A percentile compares a stretch with the other conserved stretches of the same genome.
Conservation (phyloP, 345 rosid genomes). For the Eucalyptus grandis region DNA sequence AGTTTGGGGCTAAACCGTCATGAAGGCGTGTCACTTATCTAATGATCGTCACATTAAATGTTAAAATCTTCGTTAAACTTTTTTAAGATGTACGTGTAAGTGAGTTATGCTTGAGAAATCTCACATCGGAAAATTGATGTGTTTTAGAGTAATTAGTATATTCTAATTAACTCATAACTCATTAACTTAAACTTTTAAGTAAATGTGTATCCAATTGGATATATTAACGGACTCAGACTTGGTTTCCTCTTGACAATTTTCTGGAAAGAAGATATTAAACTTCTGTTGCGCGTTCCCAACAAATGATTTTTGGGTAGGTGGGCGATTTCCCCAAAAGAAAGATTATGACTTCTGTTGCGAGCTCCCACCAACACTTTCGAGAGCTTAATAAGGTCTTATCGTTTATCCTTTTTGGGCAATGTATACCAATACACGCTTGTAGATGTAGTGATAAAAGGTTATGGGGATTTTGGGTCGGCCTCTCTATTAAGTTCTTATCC, state of each 20-base stretch:
- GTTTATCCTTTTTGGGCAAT: background rate
- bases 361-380: too few relatives aligned
- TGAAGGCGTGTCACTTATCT: background rate
- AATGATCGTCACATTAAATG: background rate
- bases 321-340: too few relatives aligned
- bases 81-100: too few relatives aligned
- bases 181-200: too few relatives aligned
- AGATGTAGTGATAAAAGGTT: background rate
- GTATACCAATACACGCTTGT: background rate
- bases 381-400: background rate
- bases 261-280: too few relatives aligned
- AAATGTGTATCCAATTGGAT: too few relatives aligned
- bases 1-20: background rate
- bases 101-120: background rate
- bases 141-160: too few relatives aligned
- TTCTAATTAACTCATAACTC: too few relatives aligned
- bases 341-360: too few relatives aligned
- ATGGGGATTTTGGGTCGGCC: background rate
- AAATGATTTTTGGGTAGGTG: too few relatives aligned
- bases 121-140: background rate
- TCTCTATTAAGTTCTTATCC: background rate
- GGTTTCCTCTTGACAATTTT: too few relatives aligned
- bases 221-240: too few relatives aligned
- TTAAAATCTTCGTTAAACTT: background rate
- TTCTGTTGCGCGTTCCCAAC: background rate